Conservation (phyloP, 1,284 basidiomycete species). For the Moesziomyces aphidis region DNA sequence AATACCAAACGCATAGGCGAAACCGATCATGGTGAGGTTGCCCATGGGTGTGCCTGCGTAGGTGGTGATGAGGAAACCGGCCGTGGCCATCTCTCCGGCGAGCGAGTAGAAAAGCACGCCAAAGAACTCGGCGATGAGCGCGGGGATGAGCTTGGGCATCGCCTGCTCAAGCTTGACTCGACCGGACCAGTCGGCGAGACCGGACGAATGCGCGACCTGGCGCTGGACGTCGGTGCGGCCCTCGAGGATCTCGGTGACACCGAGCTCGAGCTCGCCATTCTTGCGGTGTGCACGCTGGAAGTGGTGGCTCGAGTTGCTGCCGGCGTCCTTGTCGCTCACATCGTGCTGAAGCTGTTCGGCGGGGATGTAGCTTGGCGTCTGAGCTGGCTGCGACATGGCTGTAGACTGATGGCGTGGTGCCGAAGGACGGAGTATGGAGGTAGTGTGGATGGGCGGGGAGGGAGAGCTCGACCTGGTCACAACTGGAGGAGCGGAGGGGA, state of each 20-base stretch:
- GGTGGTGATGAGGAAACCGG: slow-evolving; percentile 44
- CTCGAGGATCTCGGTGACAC: slow-evolving; percentile 54
- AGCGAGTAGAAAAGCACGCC: slow-evolving; percentile 46
- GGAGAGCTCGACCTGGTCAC: not conserved
- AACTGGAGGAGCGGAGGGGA: not conserved
- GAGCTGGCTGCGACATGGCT: slow-evolving; percentile 28
- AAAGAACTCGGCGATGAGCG: slow-evolving; percentile 36
- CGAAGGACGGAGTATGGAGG: not conserved
- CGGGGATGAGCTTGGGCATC: slow-evolving; percentile 27
- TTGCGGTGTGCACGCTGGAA: slow-evolving; percentile 45
- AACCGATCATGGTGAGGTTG: slow-evolving; percentile 54
- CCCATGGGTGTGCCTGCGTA: slow-evolving; percentile 37
- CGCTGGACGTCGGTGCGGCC: slow-evolving; percentile 43
- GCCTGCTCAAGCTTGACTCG: slow-evolving; percentile 29
- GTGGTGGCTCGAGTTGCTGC: slow-evolving; percentile 32
- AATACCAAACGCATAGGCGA: slow-evolving; percentile 57
- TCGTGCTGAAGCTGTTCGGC: slow-evolving; percentile 43
- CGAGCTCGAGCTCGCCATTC: slow-evolving; percentile 47
- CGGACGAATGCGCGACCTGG: slow-evolving; percentile 26
- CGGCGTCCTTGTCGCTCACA: slow-evolving; percentile 30
- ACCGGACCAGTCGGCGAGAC: slow-evolving; percentile 38
- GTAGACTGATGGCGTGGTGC: not conserved
- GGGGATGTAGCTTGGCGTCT: slow-evolving; percentile 41
- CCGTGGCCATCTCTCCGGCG: slow-evolving; percentile 56
- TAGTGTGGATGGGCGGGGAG: not conserved